phyloP scores from a whole-genome alignment of 2,329 filamentous ascomycete genomes.

The Stenocarpella maydis region DNA sequence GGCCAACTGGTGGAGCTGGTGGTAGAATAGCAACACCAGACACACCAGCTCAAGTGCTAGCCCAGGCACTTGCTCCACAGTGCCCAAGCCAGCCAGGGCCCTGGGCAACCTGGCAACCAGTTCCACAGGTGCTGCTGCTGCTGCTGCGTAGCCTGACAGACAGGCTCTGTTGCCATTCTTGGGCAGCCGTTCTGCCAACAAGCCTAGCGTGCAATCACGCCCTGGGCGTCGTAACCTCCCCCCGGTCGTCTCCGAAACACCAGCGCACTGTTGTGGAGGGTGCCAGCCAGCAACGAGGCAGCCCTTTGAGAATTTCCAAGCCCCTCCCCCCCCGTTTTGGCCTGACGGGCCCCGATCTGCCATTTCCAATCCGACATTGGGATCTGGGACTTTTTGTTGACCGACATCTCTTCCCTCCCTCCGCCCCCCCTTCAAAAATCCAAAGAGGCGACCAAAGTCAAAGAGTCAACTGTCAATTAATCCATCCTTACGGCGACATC shows the following conservation, averaged over 20 bases:
- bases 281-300: slow-evolving; percentile 21
- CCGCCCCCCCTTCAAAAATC: slow-evolving; percentile 21
- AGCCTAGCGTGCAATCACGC: slow-evolving; percentile 9
- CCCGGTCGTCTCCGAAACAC: slow-evolving; percentile 27
- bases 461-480: slow-evolving; percentile 35
- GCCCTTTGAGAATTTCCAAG: slow-evolving; percentile 30
- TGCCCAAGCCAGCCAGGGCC: neutral
- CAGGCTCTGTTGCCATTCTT: slow-evolving; percentile 16
- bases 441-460: neutral
- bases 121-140: neutral
- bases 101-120: slow-evolving; percentile 9
- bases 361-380: slow-evolving; percentile 30
- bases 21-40: neutral
- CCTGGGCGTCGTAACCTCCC: slow-evolving; percentile 8
- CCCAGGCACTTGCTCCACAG: neutral
- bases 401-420: slow-evolving; percentile 22
- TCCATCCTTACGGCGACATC: slow-evolving; percentile 34
- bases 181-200: slow-evolving; percentile 6
- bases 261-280: slow-evolving; percentile 20
- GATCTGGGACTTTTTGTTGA: slow-evolving; percentile 32
- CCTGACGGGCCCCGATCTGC: slow-evolving; percentile 32
- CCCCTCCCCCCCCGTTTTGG: slow-evolving; percentile 8
- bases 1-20: neutral
- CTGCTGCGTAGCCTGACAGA: neutral
- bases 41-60: no score